Evolutionary conservation across 2,329 filamentous ascomycete species (phyloP).

Genomic region (Stemphylium lycopersici): DNA sequence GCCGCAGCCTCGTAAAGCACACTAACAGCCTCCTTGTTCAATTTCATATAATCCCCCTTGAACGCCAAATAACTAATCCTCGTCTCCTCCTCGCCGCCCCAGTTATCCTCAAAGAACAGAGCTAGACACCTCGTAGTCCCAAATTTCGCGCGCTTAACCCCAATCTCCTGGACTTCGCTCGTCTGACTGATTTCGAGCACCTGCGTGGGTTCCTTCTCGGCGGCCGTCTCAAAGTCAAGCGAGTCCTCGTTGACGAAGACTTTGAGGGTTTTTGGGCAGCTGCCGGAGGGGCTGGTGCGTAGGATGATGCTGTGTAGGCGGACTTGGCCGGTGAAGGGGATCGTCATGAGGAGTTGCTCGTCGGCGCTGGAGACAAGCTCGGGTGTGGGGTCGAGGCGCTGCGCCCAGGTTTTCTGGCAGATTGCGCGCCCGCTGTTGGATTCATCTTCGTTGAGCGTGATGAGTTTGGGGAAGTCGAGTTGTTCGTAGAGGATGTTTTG

Average conservation of each 20-base stretch:
- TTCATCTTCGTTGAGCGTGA: conserved; percentile 80
- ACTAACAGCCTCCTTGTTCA: conserved; percentile 80
- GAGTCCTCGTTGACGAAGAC: conserved; percentile 83
- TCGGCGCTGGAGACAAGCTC: conserved; percentile 87
- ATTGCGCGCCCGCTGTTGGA: conserved; percentile 73
- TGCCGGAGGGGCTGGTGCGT: conserved; percentile 73
- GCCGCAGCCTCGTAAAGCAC: conserved; percentile 94
- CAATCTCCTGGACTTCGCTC: conserved; percentile 82
- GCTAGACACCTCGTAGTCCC: conserved; percentile 81
- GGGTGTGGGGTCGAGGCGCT: conserved; percentile 72
- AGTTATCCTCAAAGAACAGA: conserved; percentile 93
- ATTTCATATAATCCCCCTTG: conserved; percentile 89
- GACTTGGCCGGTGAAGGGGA: conserved; percentile 93
- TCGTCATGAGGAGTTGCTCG: conserved; percentile 89
- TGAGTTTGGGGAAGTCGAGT: conserved; percentile 85
- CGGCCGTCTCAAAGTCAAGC: conserved; percentile 80
- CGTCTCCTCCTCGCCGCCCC: conserved; percentile 81
- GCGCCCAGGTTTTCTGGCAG: conserved; percentile 88
- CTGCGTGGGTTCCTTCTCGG: conserved; percentile 74
- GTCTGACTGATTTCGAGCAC: conserved; percentile 78
- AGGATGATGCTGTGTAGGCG: conserved; percentile 90
- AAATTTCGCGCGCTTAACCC: conserved; percentile 87
- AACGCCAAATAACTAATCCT: conserved; percentile 85
- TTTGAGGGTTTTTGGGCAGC: conserved; percentile 81
- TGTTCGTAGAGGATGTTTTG: conserved; percentile 91